A percentile compares a stretch with the other conserved stretches of the same genome.
phyloP scores from a whole-genome alignment of 352 stramenopile species.

The Pythium brassicae region DNA sequence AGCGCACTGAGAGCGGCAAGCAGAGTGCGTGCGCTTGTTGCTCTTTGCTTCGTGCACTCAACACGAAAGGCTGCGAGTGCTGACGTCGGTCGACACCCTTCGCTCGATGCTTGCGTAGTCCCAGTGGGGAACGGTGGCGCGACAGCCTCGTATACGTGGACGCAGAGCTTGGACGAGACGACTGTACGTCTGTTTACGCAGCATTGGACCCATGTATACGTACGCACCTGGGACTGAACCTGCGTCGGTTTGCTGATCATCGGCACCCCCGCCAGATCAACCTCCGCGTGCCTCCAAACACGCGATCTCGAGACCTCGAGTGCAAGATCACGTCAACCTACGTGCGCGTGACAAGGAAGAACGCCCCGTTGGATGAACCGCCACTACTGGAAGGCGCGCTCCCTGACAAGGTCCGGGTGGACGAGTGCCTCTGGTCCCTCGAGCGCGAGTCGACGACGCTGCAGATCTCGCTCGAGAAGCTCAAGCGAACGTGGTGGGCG shows the following conservation, averaged over 20 bases:
- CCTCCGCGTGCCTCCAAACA: constrained; percentile 86
- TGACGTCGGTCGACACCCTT: background rate
- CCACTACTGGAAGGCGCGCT: constrained; percentile 83
- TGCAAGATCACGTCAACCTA: constrained; percentile 86
- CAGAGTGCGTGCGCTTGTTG: constrained; percentile 38
- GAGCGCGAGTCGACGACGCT: constrained; percentile 49
- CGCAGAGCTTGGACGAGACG: constrained; percentile 96
- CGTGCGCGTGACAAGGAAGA: constrained; percentile 84
- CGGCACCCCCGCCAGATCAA: constrained; percentile 48
- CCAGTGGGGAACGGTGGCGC: constrained; percentile 88
- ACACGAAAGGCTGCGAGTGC: background rate
- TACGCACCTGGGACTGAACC: no score
- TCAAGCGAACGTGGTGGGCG: constrained; percentile 98
- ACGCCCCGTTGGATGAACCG: background rate
- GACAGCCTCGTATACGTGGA: constrained; percentile 94
- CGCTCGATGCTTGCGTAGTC: constrained; percentile 30
- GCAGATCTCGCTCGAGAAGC: constrained; percentile 94
- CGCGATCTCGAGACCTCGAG: constrained; percentile 88
- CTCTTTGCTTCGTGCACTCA: background rate
- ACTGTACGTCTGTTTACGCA: no score
- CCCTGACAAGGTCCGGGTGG: constrained; percentile 91
- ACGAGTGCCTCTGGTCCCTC: constrained; percentile 98
- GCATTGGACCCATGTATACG: no score
- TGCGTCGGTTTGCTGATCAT: no score
- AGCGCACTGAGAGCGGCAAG: constrained; percentile 59